Conservation (phyloP, 805 yeast species). For the Spathaspora passalidarum region DNA sequence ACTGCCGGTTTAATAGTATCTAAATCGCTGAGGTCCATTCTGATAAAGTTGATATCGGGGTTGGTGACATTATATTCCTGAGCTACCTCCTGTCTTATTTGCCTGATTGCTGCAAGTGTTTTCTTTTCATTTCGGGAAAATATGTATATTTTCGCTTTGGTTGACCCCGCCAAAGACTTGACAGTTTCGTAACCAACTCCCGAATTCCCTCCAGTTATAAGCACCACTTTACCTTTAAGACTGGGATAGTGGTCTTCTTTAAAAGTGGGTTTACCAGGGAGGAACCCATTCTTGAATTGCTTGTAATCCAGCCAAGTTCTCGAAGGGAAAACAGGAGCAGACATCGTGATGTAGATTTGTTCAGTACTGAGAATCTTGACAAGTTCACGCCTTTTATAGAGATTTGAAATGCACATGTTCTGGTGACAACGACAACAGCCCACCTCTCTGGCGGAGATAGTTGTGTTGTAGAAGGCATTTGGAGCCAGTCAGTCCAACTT, state of each 20-base stretch:
- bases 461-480: too few relatives aligned
- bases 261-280: slow-evolving; percentile 9
- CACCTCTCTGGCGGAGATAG: too few relatives aligned
- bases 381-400: too few relatives aligned
- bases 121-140: slow-evolving; percentile 35
- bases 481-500: too few relatives aligned
- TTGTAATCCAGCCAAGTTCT: slow-evolving; percentile 6
- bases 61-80: slow-evolving; percentile 10
- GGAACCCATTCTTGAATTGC: slow-evolving; percentile 7
- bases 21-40: slow-evolving; percentile 38
- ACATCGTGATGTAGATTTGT: too few relatives aligned
- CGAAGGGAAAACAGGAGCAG: slow-evolving; percentile 3
- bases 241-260: slow-evolving; percentile 21
- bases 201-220: slow-evolving; percentile 39
- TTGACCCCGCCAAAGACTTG: slow-evolving; percentile 24
- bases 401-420: too few relatives aligned
- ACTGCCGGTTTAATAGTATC: slow-evolving; percentile 37
- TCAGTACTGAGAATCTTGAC: too few relatives aligned
- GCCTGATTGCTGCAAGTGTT: slow-evolving; percentile 23
- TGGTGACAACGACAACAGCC: too few relatives aligned
- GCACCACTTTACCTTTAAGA: slow-evolving; percentile 31
- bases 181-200: slow-evolving; percentile 32
- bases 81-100: slow-evolving; percentile 19
- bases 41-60: slow-evolving; percentile 9
- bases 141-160: slow-evolving; percentile 31